A percentile compares a stretch with the other conserved stretches of the same genome.
Conservation (phyloP, 306 rosid species). For the Calophaca sinica region DNA sequence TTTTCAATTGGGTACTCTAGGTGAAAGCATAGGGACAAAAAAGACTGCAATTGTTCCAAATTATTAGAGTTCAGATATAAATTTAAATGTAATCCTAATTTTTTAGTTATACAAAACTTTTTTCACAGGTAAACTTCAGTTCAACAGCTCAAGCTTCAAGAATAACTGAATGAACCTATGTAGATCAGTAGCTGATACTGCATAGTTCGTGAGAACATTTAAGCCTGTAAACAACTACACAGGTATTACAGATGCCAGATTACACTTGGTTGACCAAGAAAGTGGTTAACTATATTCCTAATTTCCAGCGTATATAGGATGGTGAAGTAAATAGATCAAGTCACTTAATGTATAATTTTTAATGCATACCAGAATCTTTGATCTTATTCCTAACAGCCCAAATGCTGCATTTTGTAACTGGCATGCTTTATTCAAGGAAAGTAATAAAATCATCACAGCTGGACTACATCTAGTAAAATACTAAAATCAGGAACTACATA, state of each 20-base stretch:
- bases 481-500: not conserved
- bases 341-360: not conserved
- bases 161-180: conserved; percentile 31
- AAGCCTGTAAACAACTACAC: not conserved
- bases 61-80: not conserved
- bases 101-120: not conserved
- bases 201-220: not conserved
- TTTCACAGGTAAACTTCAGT: conserved; percentile 13
- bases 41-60: not conserved
- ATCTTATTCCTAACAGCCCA: not conserved
- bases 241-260: conserved; percentile 4
- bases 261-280: not conserved
- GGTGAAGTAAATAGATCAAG: conserved; percentile 9
- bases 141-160: conserved; percentile 21
- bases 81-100: not conserved
- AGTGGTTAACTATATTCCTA: conserved; percentile 31
- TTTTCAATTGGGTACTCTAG: not conserved
- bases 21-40: not conserved
- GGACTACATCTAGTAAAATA: no score
- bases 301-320: conserved; percentile 8
- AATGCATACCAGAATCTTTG: not conserved
- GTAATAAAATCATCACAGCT: not conserved
- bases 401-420: conserved; percentile 10
- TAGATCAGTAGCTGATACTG: conserved; percentile 8
- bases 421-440: conserved; percentile 29